Evolutionary conservation across 2,329 filamentous ascomycete genomes (phyloP).

Genomic region (Aspergillus ochraceoroseus): DNA sequence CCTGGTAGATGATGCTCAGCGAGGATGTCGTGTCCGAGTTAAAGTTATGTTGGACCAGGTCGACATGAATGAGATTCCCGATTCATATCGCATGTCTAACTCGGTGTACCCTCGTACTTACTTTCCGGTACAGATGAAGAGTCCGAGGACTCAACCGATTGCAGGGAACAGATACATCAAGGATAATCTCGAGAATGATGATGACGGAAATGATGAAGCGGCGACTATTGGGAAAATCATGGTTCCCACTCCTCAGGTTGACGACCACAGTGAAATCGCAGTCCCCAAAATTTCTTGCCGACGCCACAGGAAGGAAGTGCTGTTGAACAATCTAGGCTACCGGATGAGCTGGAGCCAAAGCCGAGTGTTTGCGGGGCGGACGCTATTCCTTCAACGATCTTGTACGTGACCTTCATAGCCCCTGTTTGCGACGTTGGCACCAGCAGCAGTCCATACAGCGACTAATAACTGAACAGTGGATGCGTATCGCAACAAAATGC

Average conservation of each 20-base stretch:
- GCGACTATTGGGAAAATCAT: constrained; percentile 43
- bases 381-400: constrained; percentile 83
- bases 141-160: constrained; percentile 65
- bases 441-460: neutral
- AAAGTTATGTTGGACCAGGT: constrained; percentile 90
- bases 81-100: constrained; percentile 85
- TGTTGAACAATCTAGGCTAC: constrained; percentile 87
- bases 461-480: constrained; percentile 59
- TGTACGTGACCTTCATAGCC: no score
- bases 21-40: constrained; percentile 75
- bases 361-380: constrained; percentile 79
- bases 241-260: constrained; percentile 57
- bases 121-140: constrained; percentile 90
- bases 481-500: constrained; percentile 88
- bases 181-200: constrained; percentile 57
- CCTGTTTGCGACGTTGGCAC: neutral
- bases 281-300: constrained; percentile 68
- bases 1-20: constrained; percentile 82
- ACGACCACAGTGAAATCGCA: constrained; percentile 70
- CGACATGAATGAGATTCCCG: constrained; percentile 91
- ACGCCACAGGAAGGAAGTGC: constrained; percentile 74
- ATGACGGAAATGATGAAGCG: constrained; percentile 30
- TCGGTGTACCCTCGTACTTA: constrained; percentile 88
- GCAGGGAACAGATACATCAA: constrained; percentile 70
- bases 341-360: constrained; percentile 97